These are phyloP conservation scores for Chytridium lagenaria DNA, from an alignment of 371 early-diverging fungal genomes.

Conservation along the genomic window DNA sequence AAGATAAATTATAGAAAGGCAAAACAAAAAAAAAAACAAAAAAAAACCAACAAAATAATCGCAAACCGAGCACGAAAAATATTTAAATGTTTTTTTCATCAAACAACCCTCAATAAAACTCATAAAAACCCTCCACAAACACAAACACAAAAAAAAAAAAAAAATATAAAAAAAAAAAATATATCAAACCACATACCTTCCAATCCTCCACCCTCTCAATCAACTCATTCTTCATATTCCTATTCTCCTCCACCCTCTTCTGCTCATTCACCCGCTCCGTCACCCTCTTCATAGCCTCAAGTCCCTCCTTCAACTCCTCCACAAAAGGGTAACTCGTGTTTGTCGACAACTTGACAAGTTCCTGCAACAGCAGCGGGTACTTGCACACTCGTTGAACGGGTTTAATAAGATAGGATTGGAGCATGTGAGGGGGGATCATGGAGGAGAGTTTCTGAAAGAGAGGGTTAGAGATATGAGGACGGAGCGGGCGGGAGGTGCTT, in stretches of 20 bases:
- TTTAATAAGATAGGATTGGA: slow-evolving; percentile 92
- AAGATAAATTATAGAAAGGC: too few species aligned
- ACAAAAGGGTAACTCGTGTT: slow-evolving; percentile 64
- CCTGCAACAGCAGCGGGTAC: slow-evolving; percentile 88
- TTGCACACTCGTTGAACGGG: slow-evolving; percentile 97
- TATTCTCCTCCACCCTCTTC: slow-evolving; percentile 87
- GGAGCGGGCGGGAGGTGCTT: background rate
- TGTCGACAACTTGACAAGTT: slow-evolving; percentile 81
- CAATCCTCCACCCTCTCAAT: slow-evolving; percentile 83
- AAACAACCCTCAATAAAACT: too few species aligned
- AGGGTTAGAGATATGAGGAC: slow-evolving; percentile 1
- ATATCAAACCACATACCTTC: slow-evolving; percentile 55
- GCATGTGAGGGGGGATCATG: slow-evolving; percentile 82
- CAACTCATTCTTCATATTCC: slow-evolving; percentile 75
- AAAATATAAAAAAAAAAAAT: background rate
- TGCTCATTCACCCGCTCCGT: slow-evolving; percentile 92
- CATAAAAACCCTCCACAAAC: too few species aligned
- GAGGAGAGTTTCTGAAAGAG: slow-evolving; percentile 21
- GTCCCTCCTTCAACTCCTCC: slow-evolving; percentile 78
- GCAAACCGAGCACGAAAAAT: too few species aligned
- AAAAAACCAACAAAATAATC: too few species aligned
- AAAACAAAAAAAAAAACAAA: too few species aligned
- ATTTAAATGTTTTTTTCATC: too few species aligned
- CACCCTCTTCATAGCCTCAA: slow-evolving; percentile 83
- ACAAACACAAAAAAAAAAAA: background rate